Evolutionary conservation across 2,329 filamentous ascomycete genomes (phyloP).

Genomic region (Colletotrichum higginsianum): DNA sequence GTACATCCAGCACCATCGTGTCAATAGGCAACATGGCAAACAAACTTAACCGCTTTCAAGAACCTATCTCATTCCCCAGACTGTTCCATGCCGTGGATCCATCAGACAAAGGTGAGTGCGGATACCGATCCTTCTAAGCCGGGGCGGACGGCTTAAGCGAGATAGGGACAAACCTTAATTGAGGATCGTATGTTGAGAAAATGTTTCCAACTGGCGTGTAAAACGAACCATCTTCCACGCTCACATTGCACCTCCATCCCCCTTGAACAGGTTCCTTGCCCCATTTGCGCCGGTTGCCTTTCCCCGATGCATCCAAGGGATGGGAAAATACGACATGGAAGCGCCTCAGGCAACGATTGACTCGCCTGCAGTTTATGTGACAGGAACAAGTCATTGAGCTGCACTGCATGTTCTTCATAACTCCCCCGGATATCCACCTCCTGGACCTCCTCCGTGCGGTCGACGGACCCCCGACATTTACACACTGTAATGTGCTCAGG

Average conservation of each 20-base stretch:
- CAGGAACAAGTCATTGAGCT: neutral
- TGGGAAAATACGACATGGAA: neutral
- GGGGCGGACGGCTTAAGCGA: neutral
- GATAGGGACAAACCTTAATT: neutral
- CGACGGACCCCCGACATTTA: conserved; percentile 11
- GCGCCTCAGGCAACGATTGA: neutral
- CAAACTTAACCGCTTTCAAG: neutral
- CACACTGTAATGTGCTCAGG: conserved; percentile 9
- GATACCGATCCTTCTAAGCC: neutral
- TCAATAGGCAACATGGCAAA: conserved; percentile 33
- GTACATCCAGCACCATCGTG: conserved; percentile 4
- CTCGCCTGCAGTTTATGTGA: conserved; percentile 3
- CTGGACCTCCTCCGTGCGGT: neutral
- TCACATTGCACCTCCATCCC: conserved; percentile 1
- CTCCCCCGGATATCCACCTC: conserved; percentile 32
- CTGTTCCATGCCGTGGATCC: too few species aligned
- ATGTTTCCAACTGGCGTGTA: neutral
- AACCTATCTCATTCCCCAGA: neutral
- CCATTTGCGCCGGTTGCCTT: neutral
- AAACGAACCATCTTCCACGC: neutral
- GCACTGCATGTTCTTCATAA: conserved; percentile 13
- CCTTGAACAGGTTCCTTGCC: neutral
- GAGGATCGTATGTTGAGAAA: conserved; percentile 3
- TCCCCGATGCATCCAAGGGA: neutral
- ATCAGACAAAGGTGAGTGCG: neutral